Evolutionary conservation across 352 stramenopile genomes (phyloP), one percentile per base, ranked within the genome.

Genomic region (Phytophthora nicotianae): DNA sequence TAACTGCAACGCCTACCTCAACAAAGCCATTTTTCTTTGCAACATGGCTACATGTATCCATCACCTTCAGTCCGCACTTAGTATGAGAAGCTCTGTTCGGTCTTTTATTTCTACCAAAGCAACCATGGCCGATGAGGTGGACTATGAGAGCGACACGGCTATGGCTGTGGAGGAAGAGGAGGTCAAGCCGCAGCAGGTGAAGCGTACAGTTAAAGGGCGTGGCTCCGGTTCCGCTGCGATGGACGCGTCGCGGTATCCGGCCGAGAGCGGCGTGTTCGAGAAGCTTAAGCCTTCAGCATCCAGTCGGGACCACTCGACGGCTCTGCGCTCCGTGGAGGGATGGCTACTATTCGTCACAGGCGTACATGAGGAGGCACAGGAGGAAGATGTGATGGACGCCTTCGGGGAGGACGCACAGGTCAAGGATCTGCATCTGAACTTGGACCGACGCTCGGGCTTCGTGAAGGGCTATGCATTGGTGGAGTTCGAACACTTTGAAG

Each of bases 381-480:
- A 99, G 62, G 97, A 99, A 64, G 92, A 99, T 68, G 74, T 99
- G 43, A 76, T 98, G 52, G 96, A 99, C 68, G 83, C 80, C 4
- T 99, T 98, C 68, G 88, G 83, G 40, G 96, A 99, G 58, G 95
- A 96, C 72, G 96, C 96, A n/a, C 81, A 88, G 27, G 91, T 99
- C 8, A 98, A 98, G 73, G 98, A 98, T 70, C 72, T 99, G 65
- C 91, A 98, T 73, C 74, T 99, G 72, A 98, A 98, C 65, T 70
- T 98, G 26, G 96, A 99, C 74, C 79, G 96, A 50, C 85, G 91
- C 58, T 98, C 95, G 24, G 96, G 97, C 35, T 98, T 98, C 68
- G 90, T 98, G 35, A 98, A 98, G 73, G 92, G 95, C 21, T 99
- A 98, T 72, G 94, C 93, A 40, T 79, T 98, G 17, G 83, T 99